These are phyloP conservation scores for Entrophospora sp. DNA, from an alignment of 192 early-diverging fungal species.

Conservation along the genomic window DNA sequence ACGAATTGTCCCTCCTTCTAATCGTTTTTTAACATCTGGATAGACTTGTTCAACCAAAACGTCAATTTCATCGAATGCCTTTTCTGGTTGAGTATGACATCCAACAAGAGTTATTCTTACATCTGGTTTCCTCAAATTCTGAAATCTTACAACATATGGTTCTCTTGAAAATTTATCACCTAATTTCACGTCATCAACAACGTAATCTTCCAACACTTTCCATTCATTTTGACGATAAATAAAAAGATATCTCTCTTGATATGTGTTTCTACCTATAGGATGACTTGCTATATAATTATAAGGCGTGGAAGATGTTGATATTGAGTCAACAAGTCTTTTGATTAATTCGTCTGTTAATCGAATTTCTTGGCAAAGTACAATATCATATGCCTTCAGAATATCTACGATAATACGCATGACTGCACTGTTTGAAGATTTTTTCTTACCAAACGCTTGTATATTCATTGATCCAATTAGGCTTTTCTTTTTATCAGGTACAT, in stretches of 20 bases:
- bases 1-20: neutral
- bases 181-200: conserved; percentile 16
- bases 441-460: conserved; percentile 18
- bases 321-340: neutral
- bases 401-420: conserved; percentile 14
- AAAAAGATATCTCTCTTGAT: conserved; percentile 18
- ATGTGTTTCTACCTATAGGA: conserved; percentile 12
- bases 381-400: conserved; percentile 15
- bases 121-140: neutral
- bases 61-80: conserved; percentile 11
- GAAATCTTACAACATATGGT: conserved; percentile 17
- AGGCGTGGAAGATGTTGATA: conserved; percentile 5
- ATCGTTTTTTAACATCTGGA: neutral
- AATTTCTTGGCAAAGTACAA: conserved; percentile 20
- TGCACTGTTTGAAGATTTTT: neutral
- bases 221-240: conserved; percentile 13
- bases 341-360: conserved; percentile 1
- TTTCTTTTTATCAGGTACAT: neutral
- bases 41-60: conserved; percentile 12
- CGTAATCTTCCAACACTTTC: conserved; percentile 16
- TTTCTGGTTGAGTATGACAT: conserved; percentile 19
- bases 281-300: conserved; percentile 12
- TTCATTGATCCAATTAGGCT: conserved; percentile 10
- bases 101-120: conserved; percentile 13
- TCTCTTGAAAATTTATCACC: conserved; percentile 16